Conservation (phyloP, 1,139 yeast genomes). For the Suhomyces guaymorum region DNA sequence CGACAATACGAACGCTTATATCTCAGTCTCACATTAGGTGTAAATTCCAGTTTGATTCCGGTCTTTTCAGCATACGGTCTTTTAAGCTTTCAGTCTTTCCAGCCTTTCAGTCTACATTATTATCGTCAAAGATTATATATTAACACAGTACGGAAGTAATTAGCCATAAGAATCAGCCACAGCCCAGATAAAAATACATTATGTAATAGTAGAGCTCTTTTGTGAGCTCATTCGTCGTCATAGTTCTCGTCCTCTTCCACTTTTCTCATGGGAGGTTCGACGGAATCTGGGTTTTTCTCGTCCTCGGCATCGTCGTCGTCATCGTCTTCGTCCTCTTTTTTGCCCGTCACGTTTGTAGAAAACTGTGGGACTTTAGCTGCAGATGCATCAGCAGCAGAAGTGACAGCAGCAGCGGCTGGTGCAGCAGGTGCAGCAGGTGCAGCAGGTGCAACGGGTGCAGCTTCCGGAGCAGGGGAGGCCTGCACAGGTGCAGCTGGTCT, state of each 20-base stretch:
- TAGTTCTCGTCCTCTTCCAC: slow-evolving; percentile 84
- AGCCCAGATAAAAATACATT: slow-evolving; percentile 1
- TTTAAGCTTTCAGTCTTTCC: too few relatives aligned
- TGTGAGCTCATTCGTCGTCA: slow-evolving; percentile 47
- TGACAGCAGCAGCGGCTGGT: slow-evolving; percentile 9
- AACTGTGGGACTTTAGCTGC: slow-evolving; percentile 23
- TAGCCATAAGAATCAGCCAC: not conserved
- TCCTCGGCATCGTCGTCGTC: slow-evolving; percentile 43
- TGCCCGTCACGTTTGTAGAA: slow-evolving; percentile 25
- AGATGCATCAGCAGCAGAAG: slow-evolving; percentile 4
- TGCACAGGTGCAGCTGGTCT: slow-evolving; percentile 5
- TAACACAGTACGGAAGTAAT: slow-evolving; percentile 10
- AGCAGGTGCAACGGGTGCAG: slow-evolving; percentile 7
- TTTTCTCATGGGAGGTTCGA: slow-evolving; percentile 71
- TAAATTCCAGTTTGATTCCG: too few relatives aligned
- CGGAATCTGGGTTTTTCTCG: slow-evolving; percentile 27
- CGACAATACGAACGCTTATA: too few relatives aligned
- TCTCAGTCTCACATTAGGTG: too few relatives aligned
- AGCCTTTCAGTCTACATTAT: not conserved
- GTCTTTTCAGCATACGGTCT: too few relatives aligned
- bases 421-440: slow-evolving; percentile 5
- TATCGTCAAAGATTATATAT: slow-evolving; percentile 5
- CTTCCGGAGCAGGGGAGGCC: slow-evolving; percentile 7
- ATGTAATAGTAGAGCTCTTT: not conserved
- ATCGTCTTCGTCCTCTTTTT: slow-evolving; percentile 27